These are phyloP conservation scores for Fonsecaea erecta DNA, from an alignment of 2,329 filamentous ascomycete species.

Conservation along the genomic window DNA sequence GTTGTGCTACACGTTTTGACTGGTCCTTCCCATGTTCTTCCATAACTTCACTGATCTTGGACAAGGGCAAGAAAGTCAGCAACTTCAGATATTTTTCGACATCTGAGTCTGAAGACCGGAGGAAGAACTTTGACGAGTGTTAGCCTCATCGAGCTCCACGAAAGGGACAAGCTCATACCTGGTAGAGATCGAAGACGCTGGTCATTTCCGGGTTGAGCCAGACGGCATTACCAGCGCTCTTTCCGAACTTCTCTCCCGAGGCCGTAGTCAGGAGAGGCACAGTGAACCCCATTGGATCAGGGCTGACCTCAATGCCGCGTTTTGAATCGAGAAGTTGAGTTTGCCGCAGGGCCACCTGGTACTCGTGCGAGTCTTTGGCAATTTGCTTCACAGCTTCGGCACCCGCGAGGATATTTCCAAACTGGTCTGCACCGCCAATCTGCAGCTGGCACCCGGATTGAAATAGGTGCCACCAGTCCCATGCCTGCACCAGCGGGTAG, in stretches of 20 bases:
- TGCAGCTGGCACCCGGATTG: slow-evolving; percentile 75
- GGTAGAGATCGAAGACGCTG: slow-evolving; percentile 81
- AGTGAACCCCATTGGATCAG: slow-evolving; percentile 78
- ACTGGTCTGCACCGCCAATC: slow-evolving; percentile 94
- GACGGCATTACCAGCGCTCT: slow-evolving; percentile 89
- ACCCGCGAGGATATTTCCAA: slow-evolving; percentile 90
- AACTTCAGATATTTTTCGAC: slow-evolving; percentile 82
- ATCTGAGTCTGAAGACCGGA: slow-evolving; percentile 78
- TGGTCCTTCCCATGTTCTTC: slow-evolving; percentile 69
- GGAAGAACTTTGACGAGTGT: slow-evolving; percentile 69
- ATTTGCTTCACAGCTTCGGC: slow-evolving; percentile 82
- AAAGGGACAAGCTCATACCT: slow-evolving; percentile 49
- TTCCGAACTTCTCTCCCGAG: slow-evolving; percentile 88
- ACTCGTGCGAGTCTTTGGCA: slow-evolving; percentile 60
- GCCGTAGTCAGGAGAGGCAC: slow-evolving; percentile 86
- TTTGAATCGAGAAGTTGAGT: slow-evolving; percentile 22
- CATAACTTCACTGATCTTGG: slow-evolving; percentile 71
- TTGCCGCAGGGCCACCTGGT: slow-evolving; percentile 31
- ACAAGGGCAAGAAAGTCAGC: slow-evolving; percentile 82
- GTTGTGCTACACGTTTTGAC: slow-evolving; percentile 76
- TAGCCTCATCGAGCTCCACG: not conserved
- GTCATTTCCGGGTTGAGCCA: slow-evolving; percentile 89
- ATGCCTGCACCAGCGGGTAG: slow-evolving; percentile 91
- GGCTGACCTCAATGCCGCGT: slow-evolving; percentile 38
- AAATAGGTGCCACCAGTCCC: slow-evolving; percentile 95